Conservation (phyloP, 306 rosid species). For the Gastrolobium villosum region DNA sequence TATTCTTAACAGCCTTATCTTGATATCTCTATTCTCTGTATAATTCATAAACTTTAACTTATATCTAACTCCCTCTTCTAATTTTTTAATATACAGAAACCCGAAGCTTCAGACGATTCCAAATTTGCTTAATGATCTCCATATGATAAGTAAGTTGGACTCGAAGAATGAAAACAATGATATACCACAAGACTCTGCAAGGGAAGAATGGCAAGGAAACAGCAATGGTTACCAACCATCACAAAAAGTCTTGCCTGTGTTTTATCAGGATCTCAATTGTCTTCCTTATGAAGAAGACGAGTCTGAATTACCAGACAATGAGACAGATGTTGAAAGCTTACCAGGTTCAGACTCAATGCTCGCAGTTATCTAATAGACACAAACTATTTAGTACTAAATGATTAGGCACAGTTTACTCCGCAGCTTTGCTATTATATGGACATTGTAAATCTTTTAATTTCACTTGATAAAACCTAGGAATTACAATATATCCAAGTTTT, state of each 20-base stretch:
- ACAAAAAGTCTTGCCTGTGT: slow-evolving; percentile 50
- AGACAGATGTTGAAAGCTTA: slow-evolving; percentile 51
- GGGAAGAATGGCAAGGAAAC: slow-evolving; percentile 48
- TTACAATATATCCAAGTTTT: slow-evolving; percentile 21
- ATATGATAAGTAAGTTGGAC: slow-evolving; percentile 48
- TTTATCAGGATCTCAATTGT: slow-evolving; percentile 80
- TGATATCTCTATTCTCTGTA: slow-evolving; percentile 26
- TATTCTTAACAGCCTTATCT: not conserved
- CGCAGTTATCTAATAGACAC: slow-evolving; percentile 24
- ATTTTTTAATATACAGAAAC: slow-evolving; percentile 57
- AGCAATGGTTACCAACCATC: slow-evolving; percentile 46
- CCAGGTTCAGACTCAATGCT: slow-evolving; percentile 64
- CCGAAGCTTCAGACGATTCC: slow-evolving; percentile 69
- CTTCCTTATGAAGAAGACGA: slow-evolving; percentile 64
- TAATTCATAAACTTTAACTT: slow-evolving; percentile 6
- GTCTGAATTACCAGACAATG: slow-evolving; percentile 57
- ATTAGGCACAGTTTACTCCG: slow-evolving; percentile 15
- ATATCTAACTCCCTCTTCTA: slow-evolving; percentile 36
- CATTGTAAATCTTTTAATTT: slow-evolving; percentile 31
- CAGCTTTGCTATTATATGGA: slow-evolving; percentile 35
- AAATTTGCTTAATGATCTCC: slow-evolving; percentile 68
- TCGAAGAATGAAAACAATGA: slow-evolving; percentile 43
- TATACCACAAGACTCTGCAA: slow-evolving; percentile 36
- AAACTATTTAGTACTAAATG: slow-evolving; percentile 30
- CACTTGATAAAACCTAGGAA: slow-evolving; percentile 11